Evolutionary conservation across 192 early-diverging fungal genomes (phyloP), one percentile per base, ranked within the genome.

Genomic region (Linnemannia zychae): DNA sequence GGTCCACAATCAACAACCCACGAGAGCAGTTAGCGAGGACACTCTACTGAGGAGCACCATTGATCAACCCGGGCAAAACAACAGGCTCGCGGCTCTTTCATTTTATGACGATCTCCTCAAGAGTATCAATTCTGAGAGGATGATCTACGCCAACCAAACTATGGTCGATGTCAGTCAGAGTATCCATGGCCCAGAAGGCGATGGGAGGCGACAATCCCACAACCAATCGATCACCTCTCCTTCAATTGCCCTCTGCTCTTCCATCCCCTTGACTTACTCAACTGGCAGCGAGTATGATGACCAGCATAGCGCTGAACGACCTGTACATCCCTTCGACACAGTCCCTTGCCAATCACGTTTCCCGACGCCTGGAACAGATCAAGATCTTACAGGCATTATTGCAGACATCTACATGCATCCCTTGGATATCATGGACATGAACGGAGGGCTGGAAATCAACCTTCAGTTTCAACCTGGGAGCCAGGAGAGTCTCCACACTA

Each of bases 51-150:
- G 28, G 11, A 68, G 6, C 6, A 34, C 33, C 22, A n/a, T 16
- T 13, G 38, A 40, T 33, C 18, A 52, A 12, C 17, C 31, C 1
- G 28, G 37, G 9, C 69, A 74, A 28, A 34, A 47, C 24, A 68
- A 46, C 46, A 31, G 75, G 24, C 36, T 68, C 7, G 22, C 81
- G 1, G 40, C 71, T 37, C 76, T 84, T 3, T 74, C 76, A 3
- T 84, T 78, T 46, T 84, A 84, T 37, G 81, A 84, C 48, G 81
- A 84, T 38, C 18, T 84, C 3, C 74, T 84, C 5, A 75, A 74
- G 52, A 84, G 71, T 44, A 84, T 84, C 38, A 74, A 34, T 24
- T 72, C 74, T 17, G 81, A 84, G 36, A 28, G 71, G 22, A 78
- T 84, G 72, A 74, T 84, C 28, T 78, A 84, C 28, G 50, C 75